phyloP scores from a whole-genome alignment of 2,329 filamentous ascomycete genomes.

The Trichoderma endophyticum region DNA sequence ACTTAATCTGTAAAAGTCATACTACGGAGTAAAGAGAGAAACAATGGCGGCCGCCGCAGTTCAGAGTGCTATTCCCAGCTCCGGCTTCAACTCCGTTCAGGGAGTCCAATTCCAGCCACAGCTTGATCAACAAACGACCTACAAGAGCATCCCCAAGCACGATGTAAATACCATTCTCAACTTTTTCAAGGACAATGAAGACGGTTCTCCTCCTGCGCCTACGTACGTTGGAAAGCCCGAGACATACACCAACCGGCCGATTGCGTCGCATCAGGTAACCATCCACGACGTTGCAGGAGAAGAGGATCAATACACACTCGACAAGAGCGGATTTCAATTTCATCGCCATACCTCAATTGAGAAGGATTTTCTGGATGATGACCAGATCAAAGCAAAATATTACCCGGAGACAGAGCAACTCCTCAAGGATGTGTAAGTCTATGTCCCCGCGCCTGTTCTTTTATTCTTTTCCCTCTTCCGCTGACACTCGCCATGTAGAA shows the following conservation, averaged over 20 bases:
- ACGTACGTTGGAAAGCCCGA: slow-evolving; percentile 35
- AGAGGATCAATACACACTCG: slow-evolving; percentile 37
- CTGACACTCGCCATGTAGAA: slow-evolving; percentile 36
- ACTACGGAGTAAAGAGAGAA: background rate
- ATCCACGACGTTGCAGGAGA: slow-evolving; percentile 37
- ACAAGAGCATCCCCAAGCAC: slow-evolving; percentile 17
- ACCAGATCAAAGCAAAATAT: slow-evolving; percentile 61
- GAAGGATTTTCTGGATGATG: slow-evolving; percentile 50
- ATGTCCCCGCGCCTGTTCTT: too few species aligned
- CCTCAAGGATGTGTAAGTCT: slow-evolving; percentile 55
- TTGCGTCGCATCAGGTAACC: slow-evolving; percentile 28
- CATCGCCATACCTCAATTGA: slow-evolving; percentile 30
- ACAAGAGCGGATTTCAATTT: slow-evolving; percentile 39
- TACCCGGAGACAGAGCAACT: slow-evolving; percentile 70
- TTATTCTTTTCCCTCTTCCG: background rate
- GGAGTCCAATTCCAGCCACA: slow-evolving; percentile 14
- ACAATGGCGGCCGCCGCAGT: slow-evolving; percentile 28
- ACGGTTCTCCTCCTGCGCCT: slow-evolving; percentile 39
- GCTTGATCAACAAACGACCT: background rate
- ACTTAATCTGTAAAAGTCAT: background rate
- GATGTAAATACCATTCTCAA: slow-evolving; percentile 37
- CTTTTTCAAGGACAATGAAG: slow-evolving; percentile 40
- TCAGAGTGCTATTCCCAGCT: slow-evolving; percentile 18
- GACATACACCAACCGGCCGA: slow-evolving; percentile 31
- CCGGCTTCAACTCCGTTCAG: slow-evolving; percentile 14